Evolutionary conservation across 2,329 filamentous ascomycete genomes (phyloP), one percentile per base, ranked within the genome.

Genomic region (Thielaviopsis ethacetica): DNA sequence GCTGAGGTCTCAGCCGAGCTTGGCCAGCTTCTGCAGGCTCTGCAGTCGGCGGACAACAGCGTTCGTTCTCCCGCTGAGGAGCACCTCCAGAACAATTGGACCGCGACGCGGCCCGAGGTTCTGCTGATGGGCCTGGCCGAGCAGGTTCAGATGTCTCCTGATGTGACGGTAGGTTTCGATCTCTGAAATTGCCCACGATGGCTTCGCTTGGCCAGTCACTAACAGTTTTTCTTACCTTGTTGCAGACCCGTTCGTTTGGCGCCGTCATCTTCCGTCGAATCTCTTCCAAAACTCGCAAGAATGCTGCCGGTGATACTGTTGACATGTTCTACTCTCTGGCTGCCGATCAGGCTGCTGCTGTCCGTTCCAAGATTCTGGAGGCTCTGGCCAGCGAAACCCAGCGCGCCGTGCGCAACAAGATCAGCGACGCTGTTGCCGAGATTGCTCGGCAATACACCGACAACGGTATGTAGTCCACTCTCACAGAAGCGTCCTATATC

Each of bases 351-450:
- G 84, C 86, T 63, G 76, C 82, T 55, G 84, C 82, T 54, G 95
- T 97, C 66, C 83, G 90, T 65, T 80, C 86, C 67, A 95, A 91
- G 71, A 76, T 97, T 61, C 79, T 97, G 50, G 81, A 91, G 67
- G 83, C 82, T 57, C 76, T 96, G 57, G 82, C 82, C 60, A 77
- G 76, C 62, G 93, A 97, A 73, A 75, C 80, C 22, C 81, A 86
- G 62, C 80, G 83, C 62, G 76, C 81, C 47, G 87, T 95, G 53
- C 81, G 93, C 66, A 93, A 95, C 75, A 98, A 98, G 73, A 87
- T 97, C 68, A 93, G 91, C 66, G 93, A 98, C 72, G 90, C 91
- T n/a, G 87, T 97, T 62, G 93, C 93, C 24, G 93, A 98, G 72
- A 79, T 98, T 62, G 93, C 91, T 52, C 83, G 93, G 67, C 90